These are phyloP conservation scores for Botrytis elliptica DNA, from an alignment of 2,329 filamentous ascomycete species.

Conservation along the genomic window DNA sequence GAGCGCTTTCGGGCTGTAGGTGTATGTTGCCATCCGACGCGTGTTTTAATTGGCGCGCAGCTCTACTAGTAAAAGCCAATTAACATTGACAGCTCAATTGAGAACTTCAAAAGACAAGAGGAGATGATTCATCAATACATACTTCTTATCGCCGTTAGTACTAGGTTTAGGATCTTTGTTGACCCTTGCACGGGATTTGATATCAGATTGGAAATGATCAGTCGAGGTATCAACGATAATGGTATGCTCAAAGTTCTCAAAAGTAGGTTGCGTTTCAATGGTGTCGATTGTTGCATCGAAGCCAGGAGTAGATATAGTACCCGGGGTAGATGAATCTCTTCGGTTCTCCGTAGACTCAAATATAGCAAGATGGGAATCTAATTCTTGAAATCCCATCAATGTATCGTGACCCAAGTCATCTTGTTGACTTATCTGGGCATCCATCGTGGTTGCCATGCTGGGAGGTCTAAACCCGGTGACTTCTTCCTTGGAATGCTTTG, in stretches of 20 bases:
- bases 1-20: slow-evolving; percentile 39
- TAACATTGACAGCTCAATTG: not conserved
- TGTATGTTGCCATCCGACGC: slow-evolving; percentile 32
- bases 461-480: slow-evolving; percentile 39
- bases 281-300: slow-evolving; percentile 32
- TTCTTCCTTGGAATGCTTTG: slow-evolving; percentile 36
- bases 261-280: slow-evolving; percentile 22
- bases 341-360: slow-evolving; percentile 36
- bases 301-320: slow-evolving; percentile 34
- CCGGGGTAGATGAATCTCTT: slow-evolving; percentile 35
- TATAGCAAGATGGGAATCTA: slow-evolving; percentile 42
- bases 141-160: slow-evolving; percentile 29
- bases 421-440: slow-evolving; percentile 38
- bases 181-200: slow-evolving; percentile 26
- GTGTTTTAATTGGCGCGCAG: slow-evolving; percentile 29
- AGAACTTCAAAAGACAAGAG: slow-evolving; percentile 6
- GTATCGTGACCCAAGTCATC: slow-evolving; percentile 36
- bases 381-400: slow-evolving; percentile 41
- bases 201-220: slow-evolving; percentile 21
- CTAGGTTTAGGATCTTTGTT: slow-evolving; percentile 28
- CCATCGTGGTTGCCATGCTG: slow-evolving; percentile 41
- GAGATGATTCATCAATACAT: slow-evolving; percentile 31
- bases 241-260: slow-evolving; percentile 30
- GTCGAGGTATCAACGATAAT: slow-evolving; percentile 34
- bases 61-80: slow-evolving; percentile 35